Conservation (phyloP, 306 rosid genomes). For the Inga laurina region DNA sequence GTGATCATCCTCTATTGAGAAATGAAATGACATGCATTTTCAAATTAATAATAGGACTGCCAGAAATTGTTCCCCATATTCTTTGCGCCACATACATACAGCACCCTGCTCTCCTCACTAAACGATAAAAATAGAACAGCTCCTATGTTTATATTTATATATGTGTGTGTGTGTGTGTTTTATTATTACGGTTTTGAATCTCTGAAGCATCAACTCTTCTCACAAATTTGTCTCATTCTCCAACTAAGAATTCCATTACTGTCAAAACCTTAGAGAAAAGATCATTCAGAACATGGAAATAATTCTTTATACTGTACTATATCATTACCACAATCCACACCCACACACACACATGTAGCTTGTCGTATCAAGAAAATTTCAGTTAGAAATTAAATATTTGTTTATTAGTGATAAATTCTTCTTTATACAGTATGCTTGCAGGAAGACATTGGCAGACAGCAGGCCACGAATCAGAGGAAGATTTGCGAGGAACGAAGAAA, state of each 20-base stretch:
- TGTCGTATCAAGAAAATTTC: neutral
- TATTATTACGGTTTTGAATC: slow-evolving; percentile 7
- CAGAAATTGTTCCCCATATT: neutral
- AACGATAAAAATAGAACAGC: neutral
- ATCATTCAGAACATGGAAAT: neutral
- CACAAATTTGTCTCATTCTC: slow-evolving; percentile 30
- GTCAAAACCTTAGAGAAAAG: neutral
- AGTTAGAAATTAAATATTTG: neutral
- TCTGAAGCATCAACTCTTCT: slow-evolving; percentile 17
- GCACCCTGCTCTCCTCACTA: slow-evolving; percentile 7
- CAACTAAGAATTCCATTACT: neutral
- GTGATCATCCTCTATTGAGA: neutral
- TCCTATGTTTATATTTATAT: neutral
- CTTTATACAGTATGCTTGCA: slow-evolving; percentile 70
- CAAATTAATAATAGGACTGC: slow-evolving; percentile 11
- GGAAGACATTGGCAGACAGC: slow-evolving; percentile 90
- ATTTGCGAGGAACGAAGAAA: slow-evolving; percentile 80
- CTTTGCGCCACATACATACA: neutral
- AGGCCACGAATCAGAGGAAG: slow-evolving; percentile 91
- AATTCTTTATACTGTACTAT: neutral
- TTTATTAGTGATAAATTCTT: neutral
- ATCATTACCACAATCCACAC: neutral
- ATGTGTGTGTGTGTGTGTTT: neutral
- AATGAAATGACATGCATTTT: slow-evolving; percentile 17
- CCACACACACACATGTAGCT: neutral